These are phyloP conservation scores for Hymenoscyphus linearis DNA, from an alignment of 2,329 filamentous ascomycete species.

Conservation along the genomic window DNA sequence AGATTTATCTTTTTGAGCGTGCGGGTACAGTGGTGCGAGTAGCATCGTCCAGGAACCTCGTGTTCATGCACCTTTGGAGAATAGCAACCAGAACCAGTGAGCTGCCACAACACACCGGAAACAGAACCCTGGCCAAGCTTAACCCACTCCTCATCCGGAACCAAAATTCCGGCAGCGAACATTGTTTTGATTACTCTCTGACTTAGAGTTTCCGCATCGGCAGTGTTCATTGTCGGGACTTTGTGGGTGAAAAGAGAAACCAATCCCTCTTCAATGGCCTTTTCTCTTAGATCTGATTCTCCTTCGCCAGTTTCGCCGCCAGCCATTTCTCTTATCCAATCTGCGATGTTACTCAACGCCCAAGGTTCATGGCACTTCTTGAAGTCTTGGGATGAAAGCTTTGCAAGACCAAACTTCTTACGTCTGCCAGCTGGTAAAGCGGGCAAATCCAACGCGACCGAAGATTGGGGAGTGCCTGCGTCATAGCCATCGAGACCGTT, in stretches of 20 bases:
- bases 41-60: conserved; percentile 71
- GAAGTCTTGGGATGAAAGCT: conserved; percentile 76
- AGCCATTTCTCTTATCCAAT: conserved; percentile 83
- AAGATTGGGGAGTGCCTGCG: conserved; percentile 42
- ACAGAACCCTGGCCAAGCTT: conserved; percentile 79
- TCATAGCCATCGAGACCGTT: conserved; percentile 53
- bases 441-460: conserved; percentile 73
- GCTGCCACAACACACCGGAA: conserved; percentile 86
- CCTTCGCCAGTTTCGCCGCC: conserved; percentile 53
- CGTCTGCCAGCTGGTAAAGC: conserved; percentile 73
- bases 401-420: conserved; percentile 79
- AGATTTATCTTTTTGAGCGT: conserved; percentile 94
- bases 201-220: conserved; percentile 86
- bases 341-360: conserved; percentile 82
- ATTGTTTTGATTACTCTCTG: conserved; percentile 73
- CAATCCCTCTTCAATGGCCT: conserved; percentile 80
- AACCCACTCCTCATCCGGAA: conserved; percentile 95
- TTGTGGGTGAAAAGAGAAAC: conserved; percentile 88
- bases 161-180: conserved; percentile 69
- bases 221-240: conserved; percentile 96
- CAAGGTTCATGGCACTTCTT: conserved; percentile 83
- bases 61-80: conserved; percentile 68
- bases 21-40: conserved; percentile 87
- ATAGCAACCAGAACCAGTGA: conserved; percentile 90
- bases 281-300: conserved; percentile 79